Evolutionary conservation across 2,329 filamentous ascomycete genomes (phyloP), one percentile per base, ranked within the genome.

Genomic region (Ascochyta fabae): DNA sequence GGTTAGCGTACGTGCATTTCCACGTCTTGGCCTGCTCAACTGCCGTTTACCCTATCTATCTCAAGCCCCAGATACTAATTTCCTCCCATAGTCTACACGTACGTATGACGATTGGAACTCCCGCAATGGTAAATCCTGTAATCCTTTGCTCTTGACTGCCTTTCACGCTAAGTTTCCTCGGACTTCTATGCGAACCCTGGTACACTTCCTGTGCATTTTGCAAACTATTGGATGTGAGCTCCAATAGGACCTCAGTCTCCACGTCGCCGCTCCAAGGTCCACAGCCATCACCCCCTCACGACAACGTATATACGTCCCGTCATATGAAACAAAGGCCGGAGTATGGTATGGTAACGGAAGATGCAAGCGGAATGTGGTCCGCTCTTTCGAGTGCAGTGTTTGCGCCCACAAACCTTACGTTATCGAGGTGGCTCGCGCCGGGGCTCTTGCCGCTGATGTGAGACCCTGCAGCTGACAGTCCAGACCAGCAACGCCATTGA

Each of bases 401-500:
- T 47, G 38, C 47, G 33, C 16, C 27, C n/a, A 22, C 29, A 27
- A 42, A 46, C 34, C 46, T 50, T 47, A 36, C 41, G 16, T 38
- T 38, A 19, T 19, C 19, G 23, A 31, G 47, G 19, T 56, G 41
- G 53, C 41, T 50, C 46, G 31, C 46, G 46, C 46, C 46, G 46
- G 19, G 19, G 19, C 19, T 50, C 36, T 26, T 47, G 23, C 53
- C 38, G 47, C 47, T 56, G 47, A 51, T 56, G 23, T 51, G 53
- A 38, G 48, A 41, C 46, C 53, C 53, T 50, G 53, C 53, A 56
- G 46, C 15, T 48, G 53, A 43, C 36, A 50, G 40, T 56, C 53
- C 47, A 56, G 53, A 56, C 53, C 53, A 48, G 22, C 35, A 24
- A 29, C 27, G 23, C 19, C 36, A 33, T 42, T 36, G 36, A 48